Evolutionary conservation across 2,329 filamentous ascomycete species (phyloP).

Genomic region (Epichloe sp.): DNA sequence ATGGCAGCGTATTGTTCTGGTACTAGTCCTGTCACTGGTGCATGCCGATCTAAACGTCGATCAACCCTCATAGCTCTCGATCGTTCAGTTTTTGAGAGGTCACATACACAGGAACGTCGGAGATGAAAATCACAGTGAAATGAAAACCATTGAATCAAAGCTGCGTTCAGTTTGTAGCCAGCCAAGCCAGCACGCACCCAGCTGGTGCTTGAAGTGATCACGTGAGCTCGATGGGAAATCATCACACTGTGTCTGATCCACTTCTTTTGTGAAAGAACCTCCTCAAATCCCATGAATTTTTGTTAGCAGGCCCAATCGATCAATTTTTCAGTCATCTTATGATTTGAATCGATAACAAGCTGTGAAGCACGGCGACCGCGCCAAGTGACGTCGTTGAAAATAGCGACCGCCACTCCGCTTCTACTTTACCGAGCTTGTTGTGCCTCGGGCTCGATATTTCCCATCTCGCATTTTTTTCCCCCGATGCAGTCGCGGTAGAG

Average conservation of each 20-base stretch:
- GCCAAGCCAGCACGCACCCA: not conserved
- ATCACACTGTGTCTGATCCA: slow-evolving; percentile 3
- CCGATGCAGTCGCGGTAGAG: slow-evolving; percentile 8
- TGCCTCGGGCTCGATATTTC: not conserved
- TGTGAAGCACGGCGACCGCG: slow-evolving; percentile 2
- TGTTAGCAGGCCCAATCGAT: not conserved
- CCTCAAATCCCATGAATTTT: slow-evolving; percentile 9
- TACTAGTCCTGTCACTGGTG: not conserved
- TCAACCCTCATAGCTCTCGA: not conserved
- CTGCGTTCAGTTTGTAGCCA: no score
- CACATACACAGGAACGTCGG: not conserved
- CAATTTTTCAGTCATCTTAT: slow-evolving; percentile 2
- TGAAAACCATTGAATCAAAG: no score
- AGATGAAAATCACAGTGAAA: no score
- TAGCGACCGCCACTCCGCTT: not conserved
- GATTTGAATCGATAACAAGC: slow-evolving; percentile 2
- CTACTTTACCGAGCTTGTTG: not conserved
- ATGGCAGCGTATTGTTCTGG: not conserved
- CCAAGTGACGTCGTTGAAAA: not conserved
- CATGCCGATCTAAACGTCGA: not conserved
- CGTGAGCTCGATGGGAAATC: slow-evolving; percentile 6
- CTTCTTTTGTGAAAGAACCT: slow-evolving; percentile 9
- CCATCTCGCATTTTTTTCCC: slow-evolving; percentile 1
- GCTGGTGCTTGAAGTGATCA: slow-evolving; percentile 2
- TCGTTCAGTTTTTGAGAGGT: not conserved